A percentile compares a stretch with the other conserved stretches of the same genome.
Conservation (phyloP, 2,329 filamentous ascomycete species). For the Sordariomycetes sp. region DNA sequence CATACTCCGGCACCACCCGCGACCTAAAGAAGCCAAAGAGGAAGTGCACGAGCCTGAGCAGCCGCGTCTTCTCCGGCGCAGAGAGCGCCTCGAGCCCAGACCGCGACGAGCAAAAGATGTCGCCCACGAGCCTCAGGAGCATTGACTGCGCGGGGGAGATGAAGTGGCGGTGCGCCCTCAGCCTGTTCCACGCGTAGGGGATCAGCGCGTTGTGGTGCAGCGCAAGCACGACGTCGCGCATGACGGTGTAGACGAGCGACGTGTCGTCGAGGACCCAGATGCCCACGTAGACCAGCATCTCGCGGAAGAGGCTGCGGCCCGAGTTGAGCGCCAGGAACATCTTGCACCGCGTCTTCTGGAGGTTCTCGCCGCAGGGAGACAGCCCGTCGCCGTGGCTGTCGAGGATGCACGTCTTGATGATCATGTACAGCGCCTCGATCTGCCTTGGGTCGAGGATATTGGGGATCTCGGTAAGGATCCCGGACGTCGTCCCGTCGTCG, state of each 20-base stretch:
- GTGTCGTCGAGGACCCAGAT: conserved; percentile 94
- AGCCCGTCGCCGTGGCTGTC: conserved; percentile 55
- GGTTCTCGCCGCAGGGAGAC: conserved; percentile 58
- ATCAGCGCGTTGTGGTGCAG: conserved; percentile 81
- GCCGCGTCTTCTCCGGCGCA: conserved; percentile 37
- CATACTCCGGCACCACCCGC: conserved; percentile 85
- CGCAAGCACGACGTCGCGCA: conserved; percentile 88
- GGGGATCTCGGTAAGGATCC: conserved; percentile 82
- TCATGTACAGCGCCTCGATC: conserved; percentile 94
- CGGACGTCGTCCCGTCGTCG: conserved; percentile 65
- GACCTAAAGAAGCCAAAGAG: conserved; percentile 86
- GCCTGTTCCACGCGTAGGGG: conserved; percentile 83
- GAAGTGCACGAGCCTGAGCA: conserved; percentile 63
- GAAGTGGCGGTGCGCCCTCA: conserved; percentile 75
- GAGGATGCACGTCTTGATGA: conserved; percentile 88
- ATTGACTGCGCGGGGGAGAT: conserved; percentile 93
- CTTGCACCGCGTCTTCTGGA: conserved; percentile 82
- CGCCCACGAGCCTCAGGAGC: conserved; percentile 50
- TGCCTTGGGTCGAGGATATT: conserved; percentile 90
- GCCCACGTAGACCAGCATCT: conserved; percentile 89
- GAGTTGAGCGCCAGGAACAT: conserved; percentile 83
- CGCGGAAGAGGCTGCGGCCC: conserved; percentile 75
- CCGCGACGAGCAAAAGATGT: conserved; percentile 6
- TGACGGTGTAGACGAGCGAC: conserved; percentile 91
- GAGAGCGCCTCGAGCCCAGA: conserved; percentile 5